Percentiles rank a stretch among this genome's conserved stretches.
These are phyloP conservation scores for Cinnamomum micranthum DNA, from an alignment of 164 flowering plant genomes.

Conservation along the genomic window DNA sequence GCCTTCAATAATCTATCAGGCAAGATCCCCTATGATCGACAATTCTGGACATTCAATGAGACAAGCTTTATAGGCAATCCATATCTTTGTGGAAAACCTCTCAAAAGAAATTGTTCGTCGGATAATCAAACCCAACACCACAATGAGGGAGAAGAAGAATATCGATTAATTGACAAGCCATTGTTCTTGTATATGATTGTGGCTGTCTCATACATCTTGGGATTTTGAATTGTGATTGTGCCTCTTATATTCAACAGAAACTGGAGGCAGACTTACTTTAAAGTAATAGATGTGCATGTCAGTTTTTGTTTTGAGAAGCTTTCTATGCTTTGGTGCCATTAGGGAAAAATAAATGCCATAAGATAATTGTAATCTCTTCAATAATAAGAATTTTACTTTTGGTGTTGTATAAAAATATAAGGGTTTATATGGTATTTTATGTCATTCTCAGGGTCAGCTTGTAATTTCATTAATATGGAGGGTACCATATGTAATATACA, in stretches of 20 bases:
- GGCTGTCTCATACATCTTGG: not conserved
- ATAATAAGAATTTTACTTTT: too few relatives aligned
- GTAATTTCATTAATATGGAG: too few relatives aligned
- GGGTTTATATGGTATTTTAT: too few relatives aligned
- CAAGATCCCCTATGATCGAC: not conserved
- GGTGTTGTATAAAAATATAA: too few relatives aligned
- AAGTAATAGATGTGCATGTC: not conserved
- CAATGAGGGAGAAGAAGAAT: not conserved
- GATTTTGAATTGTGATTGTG: not conserved
- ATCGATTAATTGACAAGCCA: not conserved
- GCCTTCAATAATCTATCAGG: constrained; percentile 11
- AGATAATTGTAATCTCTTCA: too few relatives aligned
- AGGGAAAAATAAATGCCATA: too few relatives aligned
- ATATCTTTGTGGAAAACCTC: constrained; percentile 5
- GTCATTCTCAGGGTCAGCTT: too few relatives aligned
- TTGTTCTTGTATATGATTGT: not conserved
- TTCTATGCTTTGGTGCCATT: not conserved
- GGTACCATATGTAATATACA: too few relatives aligned
- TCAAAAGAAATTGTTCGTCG: not conserved
- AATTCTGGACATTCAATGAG: constrained; percentile 2
- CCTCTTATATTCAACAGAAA: not conserved
- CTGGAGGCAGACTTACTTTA: not conserved
- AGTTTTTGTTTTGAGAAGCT: not conserved
- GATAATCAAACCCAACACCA: not conserved
- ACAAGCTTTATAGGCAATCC: not conserved